Conservation (phyloP, 2,329 filamentous ascomycete genomes). For the Talaromyces sp. region DNA sequence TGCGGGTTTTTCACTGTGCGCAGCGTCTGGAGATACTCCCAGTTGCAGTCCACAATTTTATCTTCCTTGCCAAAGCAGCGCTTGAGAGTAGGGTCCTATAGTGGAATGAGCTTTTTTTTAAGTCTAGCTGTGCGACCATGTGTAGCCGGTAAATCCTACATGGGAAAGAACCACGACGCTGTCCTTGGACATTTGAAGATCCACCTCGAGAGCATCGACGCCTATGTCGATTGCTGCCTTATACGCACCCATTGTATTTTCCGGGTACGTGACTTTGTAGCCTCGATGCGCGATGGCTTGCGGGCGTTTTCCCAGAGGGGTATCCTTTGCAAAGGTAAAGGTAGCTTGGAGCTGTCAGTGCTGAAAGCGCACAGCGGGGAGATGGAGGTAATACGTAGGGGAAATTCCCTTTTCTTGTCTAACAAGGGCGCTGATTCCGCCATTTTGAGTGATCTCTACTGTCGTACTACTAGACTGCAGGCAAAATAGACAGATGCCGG, state of each 20-base stretch:
- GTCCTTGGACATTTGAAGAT: constrained; percentile 76
- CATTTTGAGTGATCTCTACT: not conserved
- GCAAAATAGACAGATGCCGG: not conserved
- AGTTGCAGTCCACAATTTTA: constrained; percentile 69
- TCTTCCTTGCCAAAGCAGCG: constrained; percentile 74
- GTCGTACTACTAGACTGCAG: not conserved
- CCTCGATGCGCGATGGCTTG: constrained; percentile 40
- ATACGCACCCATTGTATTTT: constrained; percentile 82
- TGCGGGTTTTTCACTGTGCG: constrained; percentile 62
- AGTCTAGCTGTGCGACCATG: not conserved
- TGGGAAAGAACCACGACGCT: constrained; percentile 80
- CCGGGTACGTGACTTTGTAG: constrained; percentile 65
- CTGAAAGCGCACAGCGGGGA: not conserved
- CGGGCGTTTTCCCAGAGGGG: constrained; percentile 15
- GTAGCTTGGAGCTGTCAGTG: not conserved
- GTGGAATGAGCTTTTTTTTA: not conserved
- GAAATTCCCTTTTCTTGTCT: not conserved
- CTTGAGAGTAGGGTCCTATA: constrained; percentile 66
- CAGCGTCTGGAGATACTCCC: constrained; percentile 64
- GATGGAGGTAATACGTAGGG: not conserved
- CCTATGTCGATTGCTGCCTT: constrained; percentile 65
- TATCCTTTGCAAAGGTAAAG: constrained; percentile 11
- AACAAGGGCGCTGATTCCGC: not conserved
- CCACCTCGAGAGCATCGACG: constrained; percentile 81
- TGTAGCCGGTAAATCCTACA: constrained; percentile 37